phyloP scores from a whole-genome alignment of 306 rosid species.

The Lablab purpureus region DNA sequence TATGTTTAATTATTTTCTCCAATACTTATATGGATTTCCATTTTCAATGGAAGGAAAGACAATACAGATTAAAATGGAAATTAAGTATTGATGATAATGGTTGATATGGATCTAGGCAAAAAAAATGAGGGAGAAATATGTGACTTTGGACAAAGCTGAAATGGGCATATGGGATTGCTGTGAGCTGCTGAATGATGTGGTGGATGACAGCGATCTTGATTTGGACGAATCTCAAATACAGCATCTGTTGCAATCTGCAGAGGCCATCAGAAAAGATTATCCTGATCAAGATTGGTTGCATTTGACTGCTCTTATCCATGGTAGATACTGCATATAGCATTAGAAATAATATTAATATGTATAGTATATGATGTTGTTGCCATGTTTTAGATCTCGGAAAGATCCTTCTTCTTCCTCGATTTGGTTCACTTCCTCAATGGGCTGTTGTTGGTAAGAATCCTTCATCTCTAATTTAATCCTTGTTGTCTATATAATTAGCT shows the following conservation, averaged over 20 bases:
- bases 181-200: constrained; percentile 56
- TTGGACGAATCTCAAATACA: constrained; percentile 52
- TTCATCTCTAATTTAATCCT: background rate
- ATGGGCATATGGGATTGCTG: constrained; percentile 61
- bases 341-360: no score
- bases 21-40: background rate
- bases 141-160: constrained; percentile 52
- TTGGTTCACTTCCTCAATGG: constrained; percentile 63
- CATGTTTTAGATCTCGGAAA: constrained; percentile 58
- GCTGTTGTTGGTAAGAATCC: constrained; percentile 57
- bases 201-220: constrained; percentile 54
- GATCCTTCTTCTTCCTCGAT: constrained; percentile 50
- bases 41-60: background rate
- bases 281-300: constrained; percentile 58
- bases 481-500: background rate
- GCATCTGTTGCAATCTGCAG: constrained; percentile 48
- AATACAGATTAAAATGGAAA: background rate
- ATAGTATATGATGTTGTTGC: constrained; percentile 6
- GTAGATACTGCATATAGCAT: constrained; percentile 31
- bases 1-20: background rate
- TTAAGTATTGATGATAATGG: background rate
- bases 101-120: constrained; percentile 43
- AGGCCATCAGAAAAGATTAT: constrained; percentile 49
- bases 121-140: constrained; percentile 51
- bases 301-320: constrained; percentile 59